Evolutionary conservation across 2,329 filamentous ascomycete species (phyloP).

Genomic region (Hymenoscyphus scutula): DNA sequence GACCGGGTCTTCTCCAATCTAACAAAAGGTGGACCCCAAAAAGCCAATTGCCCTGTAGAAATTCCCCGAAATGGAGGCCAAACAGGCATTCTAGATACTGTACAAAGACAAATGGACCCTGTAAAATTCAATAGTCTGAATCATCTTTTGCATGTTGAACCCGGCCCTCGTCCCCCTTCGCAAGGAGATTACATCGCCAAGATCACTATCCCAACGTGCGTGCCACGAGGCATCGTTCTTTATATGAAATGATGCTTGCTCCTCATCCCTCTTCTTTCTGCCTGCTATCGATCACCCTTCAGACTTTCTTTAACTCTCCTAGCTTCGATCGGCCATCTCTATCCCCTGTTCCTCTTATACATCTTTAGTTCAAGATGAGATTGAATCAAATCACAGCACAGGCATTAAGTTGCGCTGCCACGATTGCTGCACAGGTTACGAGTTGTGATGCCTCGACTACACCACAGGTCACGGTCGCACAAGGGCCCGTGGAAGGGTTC

Average conservation of each 20-base stretch:
- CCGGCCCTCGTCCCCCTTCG: background rate
- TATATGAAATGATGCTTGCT: background rate
- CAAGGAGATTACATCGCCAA: background rate
- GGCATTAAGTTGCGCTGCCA: background rate
- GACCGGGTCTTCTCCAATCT: background rate
- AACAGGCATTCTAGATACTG: background rate
- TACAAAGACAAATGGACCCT: background rate
- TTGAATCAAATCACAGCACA: background rate
- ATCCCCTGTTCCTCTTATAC: background rate
- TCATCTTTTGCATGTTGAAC: background rate
- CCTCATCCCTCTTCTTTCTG: background rate
- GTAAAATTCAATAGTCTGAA: background rate
- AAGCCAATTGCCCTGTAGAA: background rate
- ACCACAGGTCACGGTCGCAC: slow-evolving; percentile 25
- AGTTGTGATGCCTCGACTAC: background rate
- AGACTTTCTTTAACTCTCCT: background rate
- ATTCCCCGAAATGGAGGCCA: background rate
- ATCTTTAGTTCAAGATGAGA: background rate
- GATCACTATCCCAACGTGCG: background rate
- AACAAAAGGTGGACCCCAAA: background rate
- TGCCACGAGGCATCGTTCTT: background rate
- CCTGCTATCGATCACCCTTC: background rate
- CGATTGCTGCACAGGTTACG: background rate
- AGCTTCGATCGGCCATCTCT: background rate
- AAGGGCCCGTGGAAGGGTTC: slow-evolving; percentile 39